Evolutionary conservation across 768 basidiomycete genomes (phyloP), one percentile per base, ranked within the genome.

Genomic region (Rhizopogon vesiculosus): DNA sequence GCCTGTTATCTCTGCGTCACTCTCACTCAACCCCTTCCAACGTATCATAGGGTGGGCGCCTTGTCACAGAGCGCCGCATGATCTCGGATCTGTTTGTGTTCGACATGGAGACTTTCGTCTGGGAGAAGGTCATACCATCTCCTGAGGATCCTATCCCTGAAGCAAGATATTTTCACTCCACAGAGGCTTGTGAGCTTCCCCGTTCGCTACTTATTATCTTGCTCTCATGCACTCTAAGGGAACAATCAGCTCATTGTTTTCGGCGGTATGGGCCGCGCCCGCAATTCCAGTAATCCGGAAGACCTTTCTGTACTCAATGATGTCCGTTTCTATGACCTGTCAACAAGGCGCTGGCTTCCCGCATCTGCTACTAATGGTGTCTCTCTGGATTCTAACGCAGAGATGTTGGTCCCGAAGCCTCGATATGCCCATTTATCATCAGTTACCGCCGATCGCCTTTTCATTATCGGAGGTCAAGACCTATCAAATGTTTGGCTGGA

Each of bases 391-490:
- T 65, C 68, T 41, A 68, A 74, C 39, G 64, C 80, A 15, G 80
- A 82, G 7, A 67, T 77, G 1, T 76, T 85, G 5, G 63, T 82
- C 10, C 96, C 96, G 2, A 86, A 87, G 41, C 86, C 93, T 22
- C 86, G 97, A 59, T 98, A 98, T 66, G 96, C 96, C 10, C 96
- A 99, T 68, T 79, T 98, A 10, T 95, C 93, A 13, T 86, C 92
- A 2, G 81, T 98, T 42, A 88, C 91, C 10, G 80, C 87, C 16
- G 86, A 90, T 71, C 80, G 86, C 39, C 79, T 99, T 35, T 89
- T 95, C 68, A 81, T 99, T 63, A 92, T 97, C 49, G 96, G 97
- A 5, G 96, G 96, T 0, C 96, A 99, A 67, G 93, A 98, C 68
- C 82, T 97, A 58, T 84, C 83, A 62, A 96, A 96, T 64, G 87